phyloP scores from a whole-genome alignment of 2,329 filamentous ascomycete genomes.

The Aspergillus proliferans region DNA sequence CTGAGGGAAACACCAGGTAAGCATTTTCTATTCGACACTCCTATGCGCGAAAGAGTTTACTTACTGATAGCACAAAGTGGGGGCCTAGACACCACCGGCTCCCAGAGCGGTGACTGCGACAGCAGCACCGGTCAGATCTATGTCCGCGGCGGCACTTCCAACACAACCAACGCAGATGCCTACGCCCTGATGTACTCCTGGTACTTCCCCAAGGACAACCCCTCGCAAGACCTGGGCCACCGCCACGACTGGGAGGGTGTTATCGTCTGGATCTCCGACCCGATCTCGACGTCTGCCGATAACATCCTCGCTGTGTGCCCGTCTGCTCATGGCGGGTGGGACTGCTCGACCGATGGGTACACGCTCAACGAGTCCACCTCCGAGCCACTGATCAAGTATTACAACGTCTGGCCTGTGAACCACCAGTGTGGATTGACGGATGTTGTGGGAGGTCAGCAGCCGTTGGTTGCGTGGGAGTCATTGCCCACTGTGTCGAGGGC shows the following conservation, averaged over 20 bases:
- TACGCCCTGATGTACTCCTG: constrained; percentile 50
- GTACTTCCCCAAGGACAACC: constrained; percentile 47
- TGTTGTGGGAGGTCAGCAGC: constrained; percentile 39
- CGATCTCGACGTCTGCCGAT: constrained; percentile 28
- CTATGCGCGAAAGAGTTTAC: neutral
- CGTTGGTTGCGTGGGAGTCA: constrained; percentile 47
- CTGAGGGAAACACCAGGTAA: constrained; percentile 52
- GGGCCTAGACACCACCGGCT: constrained; percentile 39
- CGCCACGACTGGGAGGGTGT: constrained; percentile 54
- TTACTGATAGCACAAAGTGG: constrained; percentile 26
- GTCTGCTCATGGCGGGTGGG: constrained; percentile 47
- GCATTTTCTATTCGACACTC: constrained; percentile 8
- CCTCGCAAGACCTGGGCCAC: constrained; percentile 42
- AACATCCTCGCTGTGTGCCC: constrained; percentile 47
- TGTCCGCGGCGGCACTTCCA: constrained; percentile 33
- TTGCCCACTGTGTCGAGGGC: constrained; percentile 37
- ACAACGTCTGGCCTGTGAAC: constrained; percentile 44
- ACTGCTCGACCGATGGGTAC: constrained; percentile 36
- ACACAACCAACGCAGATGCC: constrained; percentile 29
- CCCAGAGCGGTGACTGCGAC: constrained; percentile 34
- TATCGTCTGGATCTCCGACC: constrained; percentile 45
- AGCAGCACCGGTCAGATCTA: constrained; percentile 48
- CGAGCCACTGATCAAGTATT: constrained; percentile 43
- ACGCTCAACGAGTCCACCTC: constrained; percentile 36
- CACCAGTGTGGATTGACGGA: constrained; percentile 41